phyloP scores from a whole-genome alignment of 306 rosid species.

The Casuarina equisetifolia region DNA sequence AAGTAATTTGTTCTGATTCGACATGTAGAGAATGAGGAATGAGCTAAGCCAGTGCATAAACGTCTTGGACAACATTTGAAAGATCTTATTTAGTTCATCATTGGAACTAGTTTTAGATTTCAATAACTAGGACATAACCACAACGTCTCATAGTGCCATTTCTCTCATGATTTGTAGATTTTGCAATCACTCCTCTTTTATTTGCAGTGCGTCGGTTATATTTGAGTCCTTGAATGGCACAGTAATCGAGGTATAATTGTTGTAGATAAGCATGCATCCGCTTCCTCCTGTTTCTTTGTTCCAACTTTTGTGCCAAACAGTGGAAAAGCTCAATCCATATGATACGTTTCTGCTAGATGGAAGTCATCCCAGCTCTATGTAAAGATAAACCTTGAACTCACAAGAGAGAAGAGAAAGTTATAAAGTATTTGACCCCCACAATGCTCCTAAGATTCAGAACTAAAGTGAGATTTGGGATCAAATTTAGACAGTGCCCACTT shows the following conservation, averaged over 20 bases:
- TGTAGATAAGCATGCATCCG: neutral
- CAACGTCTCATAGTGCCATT: neutral
- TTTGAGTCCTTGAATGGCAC: neutral
- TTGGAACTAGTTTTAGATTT: neutral
- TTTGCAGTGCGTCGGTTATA: neutral
- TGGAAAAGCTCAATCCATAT: neutral
- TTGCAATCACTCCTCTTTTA: neutral
- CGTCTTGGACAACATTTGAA: neutral
- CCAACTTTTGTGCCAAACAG: neutral
- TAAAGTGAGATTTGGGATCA: too few relatives aligned
- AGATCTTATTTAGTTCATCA: neutral
- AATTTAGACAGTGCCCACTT: neutral
- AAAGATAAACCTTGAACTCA: too few relatives aligned
- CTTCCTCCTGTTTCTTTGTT: neutral
- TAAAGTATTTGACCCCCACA: too few relatives aligned
- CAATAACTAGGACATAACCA: neutral
- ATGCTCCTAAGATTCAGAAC: too few relatives aligned
- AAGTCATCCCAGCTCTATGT: neutral
- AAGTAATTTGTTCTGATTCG: too few relatives aligned
- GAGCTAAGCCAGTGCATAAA: too few relatives aligned
- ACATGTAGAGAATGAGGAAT: too few relatives aligned
- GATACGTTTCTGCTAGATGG: neutral
- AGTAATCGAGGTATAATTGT: neutral
- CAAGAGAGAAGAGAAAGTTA: too few relatives aligned
- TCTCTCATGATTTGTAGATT: neutral